Percentiles rank a stretch among this genome's conserved stretches.
These are phyloP conservation scores for Neohortaea acidophila DNA, from an alignment of 495 filamentous ascomycete genomes.

Conservation along the genomic window DNA sequence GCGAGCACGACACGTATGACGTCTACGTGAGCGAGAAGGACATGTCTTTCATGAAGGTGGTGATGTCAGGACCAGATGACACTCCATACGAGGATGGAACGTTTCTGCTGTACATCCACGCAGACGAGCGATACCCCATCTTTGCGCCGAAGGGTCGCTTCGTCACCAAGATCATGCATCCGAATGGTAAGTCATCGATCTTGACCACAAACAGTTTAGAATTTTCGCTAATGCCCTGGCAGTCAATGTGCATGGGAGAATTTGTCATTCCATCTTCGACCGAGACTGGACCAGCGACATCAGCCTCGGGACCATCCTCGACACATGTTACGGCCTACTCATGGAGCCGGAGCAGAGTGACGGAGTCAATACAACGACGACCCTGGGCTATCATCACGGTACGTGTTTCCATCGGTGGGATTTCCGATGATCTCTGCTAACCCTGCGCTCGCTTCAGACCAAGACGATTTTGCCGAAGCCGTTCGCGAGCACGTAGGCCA, in stretches of 20 bases:
- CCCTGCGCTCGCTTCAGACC: no score
- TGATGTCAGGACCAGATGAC: constrained; percentile 21
- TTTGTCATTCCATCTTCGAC: constrained; percentile 40
- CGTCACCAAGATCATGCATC: constrained; percentile 87
- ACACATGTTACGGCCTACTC: constrained; percentile 21
- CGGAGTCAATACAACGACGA: constrained; percentile 22
- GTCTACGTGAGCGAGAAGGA: constrained; percentile 24
- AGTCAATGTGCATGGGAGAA: constrained; percentile 83
- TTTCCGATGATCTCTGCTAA: no score
- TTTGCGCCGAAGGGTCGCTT: constrained; percentile 32
- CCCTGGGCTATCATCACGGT: constrained; percentile 24
- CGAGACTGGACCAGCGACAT: constrained; percentile 18
- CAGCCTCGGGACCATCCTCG: constrained; percentile 3
- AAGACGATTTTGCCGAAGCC: constrained; percentile 20
- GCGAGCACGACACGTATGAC: constrained; percentile 12
- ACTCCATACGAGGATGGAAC: constrained; percentile 16
- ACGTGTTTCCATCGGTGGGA: no score
- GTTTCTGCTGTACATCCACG: constrained; percentile 22
- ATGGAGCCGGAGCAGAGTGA: constrained; percentile 20
- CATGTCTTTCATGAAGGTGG: constrained; percentile 24
- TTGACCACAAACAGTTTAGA: no score
- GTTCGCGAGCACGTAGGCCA: constrained; percentile 17
- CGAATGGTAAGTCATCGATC: no score
- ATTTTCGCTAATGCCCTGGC: no score
- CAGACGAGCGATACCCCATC: constrained; percentile 16